A percentile compares a stretch with the other conserved stretches of the same genome.
Evolutionary conservation across 805 yeast species (phyloP).

Genomic region (Wickerhamiella allomyrinae): DNA sequence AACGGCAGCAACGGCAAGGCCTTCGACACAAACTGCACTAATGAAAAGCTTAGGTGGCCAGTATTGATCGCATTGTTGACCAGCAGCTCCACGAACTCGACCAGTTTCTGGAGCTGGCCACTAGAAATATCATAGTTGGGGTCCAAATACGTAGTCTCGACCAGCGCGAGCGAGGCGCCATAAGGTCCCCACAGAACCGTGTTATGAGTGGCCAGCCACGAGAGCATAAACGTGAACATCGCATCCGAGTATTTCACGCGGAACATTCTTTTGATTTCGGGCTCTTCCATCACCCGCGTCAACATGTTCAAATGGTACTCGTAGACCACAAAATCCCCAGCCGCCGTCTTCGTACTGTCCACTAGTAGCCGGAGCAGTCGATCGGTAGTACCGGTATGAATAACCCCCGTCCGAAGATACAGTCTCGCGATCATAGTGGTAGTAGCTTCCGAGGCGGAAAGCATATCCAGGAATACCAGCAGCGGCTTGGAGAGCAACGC

Average conservation of each 20-base stretch:
- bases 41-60: background rate
- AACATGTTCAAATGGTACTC: slow-evolving; percentile 46
- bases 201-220: slow-evolving; percentile 10
- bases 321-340: slow-evolving; percentile 51
- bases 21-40: background rate
- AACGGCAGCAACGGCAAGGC: slow-evolving; percentile 5
- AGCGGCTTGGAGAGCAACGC: slow-evolving; percentile 46
- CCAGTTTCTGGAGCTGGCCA: slow-evolving; percentile 1
- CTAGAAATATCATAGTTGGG: background rate
- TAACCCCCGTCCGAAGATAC: slow-evolving; percentile 7
- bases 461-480: slow-evolving; percentile 51
- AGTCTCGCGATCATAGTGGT: slow-evolving; percentile 3
- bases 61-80: background rate
- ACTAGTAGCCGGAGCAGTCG: slow-evolving; percentile 47
- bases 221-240: slow-evolving; percentile 9
- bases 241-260: slow-evolving; percentile 6
- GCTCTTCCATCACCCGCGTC: slow-evolving; percentile 31
- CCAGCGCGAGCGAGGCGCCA: slow-evolving; percentile 4
- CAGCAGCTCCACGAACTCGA: slow-evolving; percentile 8
- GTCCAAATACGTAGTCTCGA: slow-evolving; percentile 11
- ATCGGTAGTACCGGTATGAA: slow-evolving; percentile 37
- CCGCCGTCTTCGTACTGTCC: slow-evolving; percentile 19
- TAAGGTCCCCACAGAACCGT: slow-evolving; percentile 4
- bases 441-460: slow-evolving; percentile 1
- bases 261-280: slow-evolving; percentile 8